phyloP scores from a whole-genome alignment of 108 stramenopile genomes.

The Nitzschia palea region DNA sequence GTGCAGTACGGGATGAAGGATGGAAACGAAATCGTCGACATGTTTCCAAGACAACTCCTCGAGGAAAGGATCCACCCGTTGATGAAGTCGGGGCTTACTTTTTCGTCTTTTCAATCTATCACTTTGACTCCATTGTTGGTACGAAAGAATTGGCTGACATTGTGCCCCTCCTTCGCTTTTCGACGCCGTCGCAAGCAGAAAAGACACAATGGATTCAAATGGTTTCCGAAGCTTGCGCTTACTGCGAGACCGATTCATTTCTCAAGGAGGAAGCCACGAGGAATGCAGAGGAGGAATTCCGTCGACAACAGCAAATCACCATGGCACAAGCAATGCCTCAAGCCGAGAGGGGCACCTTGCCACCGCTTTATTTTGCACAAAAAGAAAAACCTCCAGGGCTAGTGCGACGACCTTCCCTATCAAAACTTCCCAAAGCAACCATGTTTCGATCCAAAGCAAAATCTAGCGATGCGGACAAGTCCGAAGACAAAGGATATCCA shows the following conservation, averaged over 20 bases:
- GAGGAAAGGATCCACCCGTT: conserved; percentile 19
- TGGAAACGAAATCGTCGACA: conserved; percentile 62
- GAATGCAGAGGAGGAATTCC: conserved; percentile 32
- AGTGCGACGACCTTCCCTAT: conserved; percentile 38
- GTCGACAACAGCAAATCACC: conserved; percentile 25
- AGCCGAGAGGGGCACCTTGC: conserved; percentile 43
- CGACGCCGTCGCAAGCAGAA: conserved; percentile 63
- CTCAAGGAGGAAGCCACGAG: conserved; percentile 30
- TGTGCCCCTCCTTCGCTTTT: conserved; percentile 76
- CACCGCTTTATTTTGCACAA: conserved; percentile 50
- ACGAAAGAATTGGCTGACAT: conserved; percentile 48
- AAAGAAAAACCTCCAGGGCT: not conserved
- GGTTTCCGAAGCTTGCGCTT: conserved; percentile 71
- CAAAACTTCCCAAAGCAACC: conserved; percentile 36
- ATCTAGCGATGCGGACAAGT: conserved; percentile 38
- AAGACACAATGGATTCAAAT: conserved; percentile 77
- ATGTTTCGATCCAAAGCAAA: conserved; percentile 48
- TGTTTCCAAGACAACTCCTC: conserved; percentile 3
- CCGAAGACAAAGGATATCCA: conserved; percentile 57
- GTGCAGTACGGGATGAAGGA: conserved; percentile 84
- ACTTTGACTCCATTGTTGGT: conserved; percentile 28
- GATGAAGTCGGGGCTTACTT: conserved; percentile 69
- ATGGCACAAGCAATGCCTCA: conserved; percentile 46
- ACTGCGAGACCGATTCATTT: conserved; percentile 70
- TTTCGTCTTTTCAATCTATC: conserved; percentile 78